Base-by-base conservation (phyloP, 257 asterid genomes). In the Nicotiana benthamiana region DNA sequence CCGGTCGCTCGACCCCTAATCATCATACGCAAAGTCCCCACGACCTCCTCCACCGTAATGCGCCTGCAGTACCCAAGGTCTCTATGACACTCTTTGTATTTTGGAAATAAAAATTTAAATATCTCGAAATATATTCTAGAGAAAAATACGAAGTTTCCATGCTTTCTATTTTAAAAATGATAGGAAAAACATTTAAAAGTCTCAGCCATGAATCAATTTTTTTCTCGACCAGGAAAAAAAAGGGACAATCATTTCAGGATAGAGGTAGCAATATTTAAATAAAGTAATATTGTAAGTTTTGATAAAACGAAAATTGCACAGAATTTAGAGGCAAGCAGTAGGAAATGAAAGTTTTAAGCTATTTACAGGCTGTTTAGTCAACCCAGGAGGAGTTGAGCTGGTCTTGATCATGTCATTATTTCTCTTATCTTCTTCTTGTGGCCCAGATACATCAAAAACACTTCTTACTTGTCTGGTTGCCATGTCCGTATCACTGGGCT, bases 281-380 rank as follows among this genome's bases (percentile, higher is more conserved):
- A 24, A 24, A 72, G 60, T 24, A 6, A 46, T 70, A 43, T 46
- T 13, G 20, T 13, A 40, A 34, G 36, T 72, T 22, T 24, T 20
- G 77, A 4, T 22, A 46, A 46, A 46, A 72, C 15, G 40, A 72
- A 72, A 56, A 13, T 0, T 56, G 2, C 9, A 48, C 22, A 46
- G 60, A 72, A 80, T 61, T 18, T 22, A 2, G 36, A 30, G 30
- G 61, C 43, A 46, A 53, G 26, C 52, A 53, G 46, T 53, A 66
- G 64, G 53, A 46, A 52, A 61, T 65, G 57, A 16, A 80, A 28
- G 20, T 32, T 20, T 2, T 32, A 40, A 75, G 16, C 54, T 66
- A 87, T 94, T 93, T 87, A 90, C 92, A 83, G 88, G 92, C 77
- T 87, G 90, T 84, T 85, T 86, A 84, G 53, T 82, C 83, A 83